Evolutionary conservation across 495 filamentous ascomycete genomes (phyloP), one percentile per base, ranked within the genome.

Genomic region (Penicillium maclennaniae): DNA sequence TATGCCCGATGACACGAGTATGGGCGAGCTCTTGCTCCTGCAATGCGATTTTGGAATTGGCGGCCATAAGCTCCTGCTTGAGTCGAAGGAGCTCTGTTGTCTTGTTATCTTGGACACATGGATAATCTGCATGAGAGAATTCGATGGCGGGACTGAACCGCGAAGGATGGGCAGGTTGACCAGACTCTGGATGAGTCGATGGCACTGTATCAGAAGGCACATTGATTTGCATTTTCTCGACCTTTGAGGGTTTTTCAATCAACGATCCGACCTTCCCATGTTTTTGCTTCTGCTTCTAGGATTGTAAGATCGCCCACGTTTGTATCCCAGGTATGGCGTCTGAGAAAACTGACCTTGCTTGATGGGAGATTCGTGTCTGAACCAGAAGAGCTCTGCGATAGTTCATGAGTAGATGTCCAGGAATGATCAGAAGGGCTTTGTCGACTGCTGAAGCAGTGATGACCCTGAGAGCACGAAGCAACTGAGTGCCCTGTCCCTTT

Each of bases 1-100:
- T 90, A 61, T 89, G 85, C 64, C 86, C 87, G 43, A 83, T 84
- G 61, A 83, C 82, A 40, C 89, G 88, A 9, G 78, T 87, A 53
- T 92, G 87, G 23, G 86, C 79, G 49, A 97, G 79, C 68, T 97
- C 90, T 51, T 91, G 83, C 54, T 90, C 89, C 69, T 96, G 87
- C 16, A 83, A 78, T 49, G 83, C 86, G 66, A 98, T 91, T 55
- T 84, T 87, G 59, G 80, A 83, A 56, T 88, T 87, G 20, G 91
- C 90, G 55, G 80, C 83, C 49, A 87, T 82, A 14, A 98, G 79
- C 69, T 97, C 87, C 48, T 80, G 74, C 54, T 82, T 81, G 43
- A 95, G 77, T 38, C 80, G 80, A 54, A 73, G 58, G 43, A 86
- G 60, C 52, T 86, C 82, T 7, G 64, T 61, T 10, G 67, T 62